These are phyloP conservation scores for Aspergillus fumigatus DNA, from an alignment of 2,329 filamentous ascomycete species.

Conservation along the genomic window DNA sequence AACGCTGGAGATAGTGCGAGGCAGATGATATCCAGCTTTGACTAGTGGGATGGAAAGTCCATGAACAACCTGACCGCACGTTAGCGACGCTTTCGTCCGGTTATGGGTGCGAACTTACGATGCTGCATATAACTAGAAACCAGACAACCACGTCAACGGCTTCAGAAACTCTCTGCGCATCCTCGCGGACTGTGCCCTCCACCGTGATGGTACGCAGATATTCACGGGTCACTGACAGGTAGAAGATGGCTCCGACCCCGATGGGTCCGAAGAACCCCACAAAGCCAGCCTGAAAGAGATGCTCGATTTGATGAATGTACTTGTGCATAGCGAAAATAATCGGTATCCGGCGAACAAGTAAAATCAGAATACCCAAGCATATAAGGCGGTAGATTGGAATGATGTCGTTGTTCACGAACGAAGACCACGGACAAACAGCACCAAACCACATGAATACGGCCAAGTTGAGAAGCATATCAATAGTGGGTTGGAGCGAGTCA, in stretches of 20 bases:
- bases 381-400: constrained; percentile 72
- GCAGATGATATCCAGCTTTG: constrained; percentile 45
- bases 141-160: constrained; percentile 70
- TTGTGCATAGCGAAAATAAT: constrained; percentile 70
- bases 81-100: background rate
- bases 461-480: constrained; percentile 91
- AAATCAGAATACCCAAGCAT: constrained; percentile 66
- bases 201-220: constrained; percentile 60
- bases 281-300: constrained; percentile 70
- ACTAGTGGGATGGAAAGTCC: constrained; percentile 73
- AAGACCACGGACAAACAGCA: constrained; percentile 74
- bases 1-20: constrained; percentile 41
- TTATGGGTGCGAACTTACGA: constrained; percentile 50
- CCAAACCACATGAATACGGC: constrained; percentile 89
- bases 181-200: constrained; percentile 57
- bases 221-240: constrained; percentile 75
- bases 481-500: constrained; percentile 87
- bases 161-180: constrained; percentile 63
- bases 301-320: constrained; percentile 73
- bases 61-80: constrained; percentile 59
- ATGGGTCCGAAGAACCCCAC: constrained; percentile 93
- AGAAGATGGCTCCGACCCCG: constrained; percentile 85
- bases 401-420: constrained; percentile 63
- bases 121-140: constrained; percentile 79
- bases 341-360: constrained; percentile 73